Evolutionary conservation across 2,329 filamentous ascomycete species (phyloP).

Genomic region (Corynespora cassiicola): DNA sequence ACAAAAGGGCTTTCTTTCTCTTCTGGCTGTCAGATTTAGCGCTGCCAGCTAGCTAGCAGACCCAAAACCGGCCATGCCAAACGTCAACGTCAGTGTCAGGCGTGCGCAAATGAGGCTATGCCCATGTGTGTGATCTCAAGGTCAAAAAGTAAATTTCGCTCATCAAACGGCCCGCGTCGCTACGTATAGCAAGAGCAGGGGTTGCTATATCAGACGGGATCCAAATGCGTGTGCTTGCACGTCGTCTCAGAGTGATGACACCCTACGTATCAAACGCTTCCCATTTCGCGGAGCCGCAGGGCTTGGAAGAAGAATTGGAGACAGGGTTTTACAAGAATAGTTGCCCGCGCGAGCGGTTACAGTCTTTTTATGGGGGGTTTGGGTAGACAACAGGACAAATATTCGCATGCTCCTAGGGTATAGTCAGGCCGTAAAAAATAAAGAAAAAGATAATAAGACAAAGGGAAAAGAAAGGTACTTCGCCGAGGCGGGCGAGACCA

Average conservation of each 20-base stretch:
- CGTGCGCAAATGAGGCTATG: no score
- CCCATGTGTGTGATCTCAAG: no score
- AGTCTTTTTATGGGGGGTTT: slow-evolving; percentile 41
- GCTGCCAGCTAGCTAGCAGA: no score
- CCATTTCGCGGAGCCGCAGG: slow-evolving; percentile 3
- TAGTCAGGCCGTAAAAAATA: slow-evolving; percentile 34
- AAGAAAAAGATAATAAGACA: slow-evolving; percentile 16
- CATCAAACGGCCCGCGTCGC: slow-evolving; percentile 14
- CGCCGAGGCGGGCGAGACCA: slow-evolving; percentile 23
- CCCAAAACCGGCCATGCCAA: no score
- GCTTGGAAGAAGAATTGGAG: slow-evolving; percentile 15
- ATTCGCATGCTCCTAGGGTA: slow-evolving; percentile 31
- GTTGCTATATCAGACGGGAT: slow-evolving; percentile 10
- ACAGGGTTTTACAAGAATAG: slow-evolving; percentile 38
- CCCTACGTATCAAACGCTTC: slow-evolving; percentile 5
- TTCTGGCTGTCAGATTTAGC: no score
- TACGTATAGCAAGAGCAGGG: no score
- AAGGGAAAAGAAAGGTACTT: slow-evolving; percentile 23
- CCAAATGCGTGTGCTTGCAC: background rate
- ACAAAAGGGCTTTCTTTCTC: no score
- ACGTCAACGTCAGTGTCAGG: no score
- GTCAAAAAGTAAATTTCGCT: slow-evolving; percentile 17
- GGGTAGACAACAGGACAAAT: slow-evolving; percentile 21
- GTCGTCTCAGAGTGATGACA: no score
- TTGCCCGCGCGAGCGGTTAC: slow-evolving; percentile 50